Base-by-base conservation (phyloP, 192 early-diverging fungal genomes). In the Podila horticola region DNA sequence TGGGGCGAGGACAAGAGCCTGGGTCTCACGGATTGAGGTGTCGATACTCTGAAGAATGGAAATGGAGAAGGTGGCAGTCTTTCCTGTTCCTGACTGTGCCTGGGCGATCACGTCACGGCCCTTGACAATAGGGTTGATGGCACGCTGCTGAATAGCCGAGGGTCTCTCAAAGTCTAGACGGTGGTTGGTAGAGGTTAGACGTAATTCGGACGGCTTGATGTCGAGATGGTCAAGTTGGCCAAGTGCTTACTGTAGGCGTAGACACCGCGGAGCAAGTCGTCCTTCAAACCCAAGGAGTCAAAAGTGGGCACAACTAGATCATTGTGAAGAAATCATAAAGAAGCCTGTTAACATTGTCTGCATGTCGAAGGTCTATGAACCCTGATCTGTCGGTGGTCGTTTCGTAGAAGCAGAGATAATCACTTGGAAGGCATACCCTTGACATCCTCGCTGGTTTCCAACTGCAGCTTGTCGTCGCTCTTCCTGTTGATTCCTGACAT, bases 11-110 rank as follows among this genome's bases (percentile, higher is more conserved):
- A 99, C 93, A 48, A 99, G 88, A 10, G 95, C 97, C 79, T 99
- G 97, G 0, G 94, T 95, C 74, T 98, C 97, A 66, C 95, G 89
- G 19, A 93, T 70, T 13, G 91, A 88, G 13, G 96, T 97, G 67
- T 97, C 95, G 77, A 99, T 97, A 19, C 86, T 85, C 82, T 99
- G 97, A 38, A 99, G 87, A 49, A 93, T 93, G 13, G 95, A 94
- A 69, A 99, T 99, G 3, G 95, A 96, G 86, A 99, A 96, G 0
- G 97, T 98, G 48, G 96, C 97, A 0, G 97, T 99, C 83, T 99
- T 99, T 85, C 97, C 97, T 67, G 97, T 99, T 75, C 97, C 97
- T 48, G 97, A 98, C 88, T 99, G 97, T 15, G 96, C 96, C 84
- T 98, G 97, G 2, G 97, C 97, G 67, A 98, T 98, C 62, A 98